A percentile compares a stretch with the other conserved stretches of the same genome.
These are phyloP conservation scores for Penicillium sp. DNA, from an alignment of 2,329 filamentous ascomycete species.

Conservation along the genomic window DNA sequence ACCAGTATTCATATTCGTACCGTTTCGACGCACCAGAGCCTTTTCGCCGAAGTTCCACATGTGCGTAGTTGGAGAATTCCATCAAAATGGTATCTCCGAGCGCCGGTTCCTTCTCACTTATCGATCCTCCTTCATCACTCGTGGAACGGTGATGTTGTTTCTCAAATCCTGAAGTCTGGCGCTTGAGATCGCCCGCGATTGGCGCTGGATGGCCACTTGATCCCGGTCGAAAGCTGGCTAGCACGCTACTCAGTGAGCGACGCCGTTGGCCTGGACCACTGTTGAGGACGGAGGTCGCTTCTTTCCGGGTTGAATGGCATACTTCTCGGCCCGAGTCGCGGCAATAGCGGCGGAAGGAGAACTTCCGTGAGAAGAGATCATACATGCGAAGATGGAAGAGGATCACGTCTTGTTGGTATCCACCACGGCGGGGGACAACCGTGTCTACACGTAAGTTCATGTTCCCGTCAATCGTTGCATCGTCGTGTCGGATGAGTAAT, in stretches of 20 bases:
- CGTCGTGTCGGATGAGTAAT: conserved; percentile 83
- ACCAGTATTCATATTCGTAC: conserved; percentile 96
- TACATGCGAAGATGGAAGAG: conserved; percentile 96
- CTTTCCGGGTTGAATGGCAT: conserved; percentile 75
- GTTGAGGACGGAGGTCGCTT: conserved; percentile 55
- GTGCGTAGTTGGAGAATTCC: conserved; percentile 96
- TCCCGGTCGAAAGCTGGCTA: conserved; percentile 58
- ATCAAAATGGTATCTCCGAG: conserved; percentile 81
- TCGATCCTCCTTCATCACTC: conserved; percentile 10
- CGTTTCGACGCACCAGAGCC: conserved; percentile 67
- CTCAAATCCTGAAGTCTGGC: conserved; percentile 60
- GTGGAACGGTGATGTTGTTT: conserved; percentile 39
- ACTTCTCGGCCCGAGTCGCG: conserved; percentile 91
- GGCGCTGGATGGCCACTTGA: conserved; percentile 41
- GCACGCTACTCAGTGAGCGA: conserved; percentile 60
- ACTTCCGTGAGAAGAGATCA: conserved; percentile 80
- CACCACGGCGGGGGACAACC: conserved; percentile 59
- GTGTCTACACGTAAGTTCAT: conserved; percentile 95
- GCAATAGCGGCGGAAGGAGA: conserved; percentile 88
- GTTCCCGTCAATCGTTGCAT: conserved; percentile 86
- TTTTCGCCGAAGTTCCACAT: conserved; percentile 75
- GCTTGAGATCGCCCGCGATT: conserved; percentile 50
- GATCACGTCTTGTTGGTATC: conserved; percentile 64
- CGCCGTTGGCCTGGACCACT: conserved; percentile 56
- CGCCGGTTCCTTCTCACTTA: conserved; percentile 22